These are phyloP conservation scores for Plasmodium cynomolgi DNA, from an alignment of 169 alveolate species.

Conservation along the genomic window DNA sequence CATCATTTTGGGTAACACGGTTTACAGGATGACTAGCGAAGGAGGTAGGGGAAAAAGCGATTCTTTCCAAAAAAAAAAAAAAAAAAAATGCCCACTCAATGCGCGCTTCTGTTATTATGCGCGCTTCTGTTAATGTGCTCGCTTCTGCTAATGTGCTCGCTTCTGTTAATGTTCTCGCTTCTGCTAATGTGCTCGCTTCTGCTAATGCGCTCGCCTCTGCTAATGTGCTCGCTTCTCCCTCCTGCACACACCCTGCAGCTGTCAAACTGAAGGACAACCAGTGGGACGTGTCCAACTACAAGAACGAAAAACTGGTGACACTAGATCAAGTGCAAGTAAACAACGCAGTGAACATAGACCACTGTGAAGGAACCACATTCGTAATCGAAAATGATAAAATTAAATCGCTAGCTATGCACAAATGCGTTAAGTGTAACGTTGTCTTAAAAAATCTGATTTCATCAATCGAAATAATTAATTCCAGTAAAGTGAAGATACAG, in stretches of 20 bases:
- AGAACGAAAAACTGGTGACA: slow-evolving; percentile 2
- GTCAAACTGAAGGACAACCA: slow-evolving; percentile 41
- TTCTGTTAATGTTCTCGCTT: neutral
- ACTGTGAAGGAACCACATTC: slow-evolving; percentile 57
- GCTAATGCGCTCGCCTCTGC: neutral
- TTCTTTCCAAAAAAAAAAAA: neutral
- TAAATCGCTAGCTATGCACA: slow-evolving; percentile 63
- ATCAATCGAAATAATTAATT: slow-evolving; percentile 78
- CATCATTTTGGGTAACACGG: neutral
- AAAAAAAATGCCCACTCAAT: slow-evolving; percentile 6
- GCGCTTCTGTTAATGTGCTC: neutral
- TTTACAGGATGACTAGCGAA: neutral
- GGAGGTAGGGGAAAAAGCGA: neutral
- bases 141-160: neutral
- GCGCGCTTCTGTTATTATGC: neutral
- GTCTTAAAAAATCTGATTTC: slow-evolving; percentile 76
- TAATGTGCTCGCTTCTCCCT: neutral
- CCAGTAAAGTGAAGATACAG: slow-evolving; percentile 78
- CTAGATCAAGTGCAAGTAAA: slow-evolving; percentile 36
- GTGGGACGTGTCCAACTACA: slow-evolving; percentile 63
- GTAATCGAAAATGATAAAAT: slow-evolving; percentile 34
- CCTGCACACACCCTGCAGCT: neutral
- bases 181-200: neutral
- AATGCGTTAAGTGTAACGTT: slow-evolving; percentile 55
- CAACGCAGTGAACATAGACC: slow-evolving; percentile 47